Evolutionary conservation across 2,329 filamentous ascomycete genomes (phyloP).

Genomic region (Aspergillus sp.): DNA sequence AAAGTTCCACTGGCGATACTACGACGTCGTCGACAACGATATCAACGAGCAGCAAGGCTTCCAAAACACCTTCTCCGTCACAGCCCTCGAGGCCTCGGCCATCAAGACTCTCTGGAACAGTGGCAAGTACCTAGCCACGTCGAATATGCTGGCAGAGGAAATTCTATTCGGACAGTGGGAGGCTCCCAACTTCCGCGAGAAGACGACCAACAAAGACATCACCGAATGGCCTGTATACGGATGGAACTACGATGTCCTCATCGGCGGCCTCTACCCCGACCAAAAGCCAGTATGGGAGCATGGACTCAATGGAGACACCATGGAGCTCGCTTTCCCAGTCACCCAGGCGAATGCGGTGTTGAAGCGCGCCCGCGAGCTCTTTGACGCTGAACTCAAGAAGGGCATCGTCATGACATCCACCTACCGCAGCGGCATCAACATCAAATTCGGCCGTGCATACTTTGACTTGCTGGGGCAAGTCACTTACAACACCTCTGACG

Average conservation of each 20-base stretch:
- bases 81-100: conserved; percentile 7
- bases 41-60: conserved; percentile 11
- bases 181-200: conserved; percentile 15
- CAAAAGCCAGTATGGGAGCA: conserved; percentile 14
- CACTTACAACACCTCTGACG: conserved; percentile 13
- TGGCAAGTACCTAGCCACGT: conserved; percentile 9
- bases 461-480: conserved; percentile 14
- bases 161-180: conserved; percentile 13
- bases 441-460: conserved; percentile 15
- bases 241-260: conserved; percentile 16
- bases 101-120: conserved; percentile 12
- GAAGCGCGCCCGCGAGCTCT: conserved; percentile 10
- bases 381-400: conserved; percentile 12
- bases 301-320: conserved; percentile 9
- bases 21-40: conserved; percentile 12
- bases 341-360: conserved; percentile 10
- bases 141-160: conserved; percentile 15
- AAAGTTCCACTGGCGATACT: conserved; percentile 17
- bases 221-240: conserved; percentile 13
- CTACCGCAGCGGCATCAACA: conserved; percentile 15
- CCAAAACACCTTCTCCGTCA: conserved; percentile 16
- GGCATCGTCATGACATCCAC: conserved; percentile 13
- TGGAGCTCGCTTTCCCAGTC: conserved; percentile 13
- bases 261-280: conserved; percentile 13
- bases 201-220: conserved; percentile 13